Evolutionary conservation across 2,329 filamentous ascomycete species (phyloP).

Genomic region (Ascochyta rabiei): DNA sequence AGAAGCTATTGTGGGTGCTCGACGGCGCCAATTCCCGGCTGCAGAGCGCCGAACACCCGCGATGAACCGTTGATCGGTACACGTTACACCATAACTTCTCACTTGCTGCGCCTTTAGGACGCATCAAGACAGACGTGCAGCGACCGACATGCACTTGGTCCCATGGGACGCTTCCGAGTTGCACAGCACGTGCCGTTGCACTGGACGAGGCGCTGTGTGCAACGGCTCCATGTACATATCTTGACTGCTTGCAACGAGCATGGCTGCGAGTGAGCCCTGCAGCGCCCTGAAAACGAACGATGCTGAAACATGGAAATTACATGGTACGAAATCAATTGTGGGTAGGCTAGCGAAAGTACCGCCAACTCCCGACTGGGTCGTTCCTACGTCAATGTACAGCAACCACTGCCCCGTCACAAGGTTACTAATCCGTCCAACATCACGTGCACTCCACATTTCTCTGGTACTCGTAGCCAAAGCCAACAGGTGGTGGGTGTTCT

Average conservation of each 20-base stretch:
- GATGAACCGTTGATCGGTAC: constrained; percentile 33
- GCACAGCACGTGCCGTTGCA: constrained; percentile 34
- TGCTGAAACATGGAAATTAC: constrained; percentile 32
- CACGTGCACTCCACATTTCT: constrained; percentile 28
- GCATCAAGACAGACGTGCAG: constrained; percentile 41
- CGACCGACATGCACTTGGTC: constrained; percentile 24
- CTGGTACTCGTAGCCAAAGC: constrained; percentile 1
- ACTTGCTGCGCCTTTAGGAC: constrained; percentile 28
- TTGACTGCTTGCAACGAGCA: constrained; percentile 3
- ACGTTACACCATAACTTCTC: constrained; percentile 33
- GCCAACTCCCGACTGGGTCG: constrained; percentile 12
- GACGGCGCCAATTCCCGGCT: constrained; percentile 27
- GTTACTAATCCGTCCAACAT: constrained; percentile 9
- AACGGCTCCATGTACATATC: constrained; percentile 8
- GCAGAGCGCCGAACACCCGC: constrained; percentile 24
- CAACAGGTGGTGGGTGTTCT: background rate
- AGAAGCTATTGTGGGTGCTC: constrained; percentile 20
- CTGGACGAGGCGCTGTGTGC: constrained; percentile 13
- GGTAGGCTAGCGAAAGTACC: constrained; percentile 16
- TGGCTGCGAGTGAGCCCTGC: constrained; percentile 13
- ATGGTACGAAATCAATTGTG: constrained; percentile 14
- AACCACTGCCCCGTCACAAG: constrained; percentile 3
- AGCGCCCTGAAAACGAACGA: constrained; percentile 14
- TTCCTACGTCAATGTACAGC: constrained; percentile 40
- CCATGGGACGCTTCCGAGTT: constrained; percentile 25